Base-by-base conservation (phyloP, 2,329 filamentous ascomycete genomes). In the Coniosporium tulheliwenetii region DNA sequence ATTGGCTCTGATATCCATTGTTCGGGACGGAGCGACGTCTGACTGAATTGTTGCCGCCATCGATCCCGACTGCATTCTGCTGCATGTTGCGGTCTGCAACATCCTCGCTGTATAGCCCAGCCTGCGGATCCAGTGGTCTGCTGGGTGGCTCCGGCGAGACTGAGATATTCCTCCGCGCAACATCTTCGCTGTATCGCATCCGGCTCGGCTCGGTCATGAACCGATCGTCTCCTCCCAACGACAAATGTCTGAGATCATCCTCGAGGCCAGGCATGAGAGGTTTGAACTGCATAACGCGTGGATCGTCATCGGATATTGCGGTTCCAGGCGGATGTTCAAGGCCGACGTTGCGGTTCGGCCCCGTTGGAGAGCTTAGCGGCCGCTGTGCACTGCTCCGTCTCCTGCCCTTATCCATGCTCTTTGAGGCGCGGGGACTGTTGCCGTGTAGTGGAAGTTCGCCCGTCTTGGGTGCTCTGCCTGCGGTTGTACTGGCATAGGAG, bases 51-150 rank as follows among this genome's bases (percentile, higher is more conserved):
- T 1, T 42, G 36, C 40, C 12, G 37, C 40, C 30, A 42, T 36
- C 56, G 37, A 75, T 60, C n/a, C n/a, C 42, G 19, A 26, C 19
- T 3, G 19, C 3, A 26, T 26, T 14, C 38, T 41, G 16, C 43
- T 36, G 56, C 37, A 75, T 60, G 45, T 80, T 80, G 30, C 77
- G 64, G 46, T 78, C 73, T 1, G 74, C 75, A 1, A 79, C 73
- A 50, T 79, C 75, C 51, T 79, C 76, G 12, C 71, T 73, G 48
- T 73, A 78, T 13, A 44, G 43, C 37, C 42, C 42, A 7, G 19
- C 19, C 19, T 26, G 19, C 19, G 19, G 19, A 26, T 26, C 19
- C 19, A 26, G 19, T 26, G 19, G 19, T 26, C 44, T 35, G 35
- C 43, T 44, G n/a, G 30, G 35, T n/a, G n/a, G 19, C 19, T 26